Conservation (phyloP, 2,329 filamentous ascomycete genomes). For the Xylariaceae sp. region DNA sequence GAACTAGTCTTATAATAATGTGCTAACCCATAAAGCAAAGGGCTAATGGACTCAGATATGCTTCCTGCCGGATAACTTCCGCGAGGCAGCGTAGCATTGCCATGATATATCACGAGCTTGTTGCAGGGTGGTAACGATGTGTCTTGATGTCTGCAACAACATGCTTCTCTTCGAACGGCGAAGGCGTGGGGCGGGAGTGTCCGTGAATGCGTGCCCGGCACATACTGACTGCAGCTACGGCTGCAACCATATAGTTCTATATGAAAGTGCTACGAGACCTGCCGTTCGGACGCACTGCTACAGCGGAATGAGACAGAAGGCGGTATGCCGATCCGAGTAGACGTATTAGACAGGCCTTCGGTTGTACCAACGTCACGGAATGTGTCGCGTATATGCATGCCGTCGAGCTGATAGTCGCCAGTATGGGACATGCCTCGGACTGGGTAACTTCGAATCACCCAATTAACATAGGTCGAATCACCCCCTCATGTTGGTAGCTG, state of each 20-base stretch:
- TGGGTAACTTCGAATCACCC: not conserved
- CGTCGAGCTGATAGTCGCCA: not conserved
- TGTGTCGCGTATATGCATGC: not conserved
- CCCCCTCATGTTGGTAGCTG: slow-evolving; percentile 33
- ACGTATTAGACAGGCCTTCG: not conserved
- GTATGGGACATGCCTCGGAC: not conserved
- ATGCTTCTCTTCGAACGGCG: slow-evolving; percentile 4
- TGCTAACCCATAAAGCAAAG: slow-evolving; percentile 13
- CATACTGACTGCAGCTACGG: slow-evolving; percentile 14
- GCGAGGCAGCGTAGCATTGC: slow-evolving; percentile 23
- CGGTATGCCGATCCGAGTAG: slow-evolving; percentile 2
- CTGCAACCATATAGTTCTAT: slow-evolving; percentile 13
- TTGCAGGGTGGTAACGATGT: slow-evolving; percentile 17
- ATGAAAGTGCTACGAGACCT: slow-evolving; percentile 2
- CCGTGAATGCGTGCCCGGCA: slow-evolving; percentile 17
- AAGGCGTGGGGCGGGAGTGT: slow-evolving; percentile 19
- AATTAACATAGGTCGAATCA: slow-evolving; percentile 1
- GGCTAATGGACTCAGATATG: slow-evolving; percentile 7
- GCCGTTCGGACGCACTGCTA: slow-evolving; percentile 17
- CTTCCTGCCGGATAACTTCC: slow-evolving; percentile 30
- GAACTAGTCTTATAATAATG: slow-evolving; percentile 1
- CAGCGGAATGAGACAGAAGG: not conserved
- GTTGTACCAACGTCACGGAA: slow-evolving; percentile 1
- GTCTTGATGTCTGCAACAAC: slow-evolving; percentile 9
- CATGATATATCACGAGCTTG: slow-evolving; percentile 22